A percentile compares a stretch with the other conserved stretches of the same genome.
These are phyloP conservation scores for Solanum etuberosum DNA, from an alignment of 257 asterid genomes.

Conservation along the genomic window DNA sequence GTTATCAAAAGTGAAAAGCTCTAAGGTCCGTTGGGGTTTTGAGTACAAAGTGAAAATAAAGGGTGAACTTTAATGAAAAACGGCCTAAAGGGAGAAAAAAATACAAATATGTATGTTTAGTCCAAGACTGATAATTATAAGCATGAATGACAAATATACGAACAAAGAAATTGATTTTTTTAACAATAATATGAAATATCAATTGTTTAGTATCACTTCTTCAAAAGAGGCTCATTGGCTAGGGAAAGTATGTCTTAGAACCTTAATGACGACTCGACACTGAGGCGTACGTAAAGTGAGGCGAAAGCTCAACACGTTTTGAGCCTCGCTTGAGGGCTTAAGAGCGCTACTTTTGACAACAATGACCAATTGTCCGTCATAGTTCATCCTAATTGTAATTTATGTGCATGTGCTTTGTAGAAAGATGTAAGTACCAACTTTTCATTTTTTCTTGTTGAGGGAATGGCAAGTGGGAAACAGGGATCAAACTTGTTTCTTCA, in stretches of 20 bases:
- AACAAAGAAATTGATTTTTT: background rate
- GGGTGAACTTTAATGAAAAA: background rate
- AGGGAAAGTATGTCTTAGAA: background rate
- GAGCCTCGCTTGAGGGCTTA: background rate
- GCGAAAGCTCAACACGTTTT: background rate
- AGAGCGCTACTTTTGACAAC: background rate
- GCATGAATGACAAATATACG: background rate
- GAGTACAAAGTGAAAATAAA: background rate
- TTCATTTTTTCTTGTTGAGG: background rate
- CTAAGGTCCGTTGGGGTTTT: background rate
- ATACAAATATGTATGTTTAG: background rate
- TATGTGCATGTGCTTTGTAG: background rate
- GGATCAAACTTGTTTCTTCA: background rate
- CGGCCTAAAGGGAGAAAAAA: background rate
- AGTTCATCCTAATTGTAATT: background rate
- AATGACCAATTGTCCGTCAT: background rate
- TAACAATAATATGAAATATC: background rate
- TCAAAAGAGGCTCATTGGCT: background rate
- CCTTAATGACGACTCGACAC: background rate
- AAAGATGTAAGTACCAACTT: background rate
- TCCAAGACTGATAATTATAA: background rate
- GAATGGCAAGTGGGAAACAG: background rate
- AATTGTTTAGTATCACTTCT: background rate
- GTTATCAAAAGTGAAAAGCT: background rate
- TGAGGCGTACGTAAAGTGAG: background rate